Base-by-base conservation (phyloP, 139 green algal genomes). In the Spirogloea muscicola region DNA sequence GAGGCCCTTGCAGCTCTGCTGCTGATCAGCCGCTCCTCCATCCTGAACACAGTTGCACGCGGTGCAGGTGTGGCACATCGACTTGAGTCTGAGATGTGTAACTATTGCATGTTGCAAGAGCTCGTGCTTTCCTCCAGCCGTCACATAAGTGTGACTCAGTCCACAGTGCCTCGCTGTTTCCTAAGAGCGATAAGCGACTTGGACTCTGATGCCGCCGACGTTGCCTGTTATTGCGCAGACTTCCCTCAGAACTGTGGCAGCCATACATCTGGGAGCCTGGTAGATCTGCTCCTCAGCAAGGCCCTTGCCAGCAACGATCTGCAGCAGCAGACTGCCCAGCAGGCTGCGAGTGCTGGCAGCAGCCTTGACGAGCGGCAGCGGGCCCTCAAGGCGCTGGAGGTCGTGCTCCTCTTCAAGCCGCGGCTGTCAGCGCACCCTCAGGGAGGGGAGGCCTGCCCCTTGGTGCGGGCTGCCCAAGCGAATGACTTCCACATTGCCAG, bases 331-430 rank as follows among this genome's bases (percentile, higher is more conserved):
- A n/a, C n/a, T n/a, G n/a, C n/a, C n/a, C n/a, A n/a, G n/a, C n/a
- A n/a, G n/a, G n/a, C n/a, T n/a, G n/a, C n/a, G n/a, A n/a, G n/a
- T n/a, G n/a, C 2, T 40, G 13, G 34, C 18, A 6, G 18, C 10
- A 33, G 7, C n/a, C 34, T 60, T 38, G 39, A 39, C 41, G 64
- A 67, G 37, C 1, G n/a, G 16, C 48, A n/a, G n/a, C n/a, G n/a
- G n/a, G 65, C 39, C 0, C 51, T 74, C 25, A 25, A 31, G 21
- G 21, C 65, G 44, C 44, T 74, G 65, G 65, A 74, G 52, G 65
- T 36, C n/a, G 29, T 74, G 16, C 44, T 74, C n/a, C 52, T 40
- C n/a, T 74, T 74, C 65, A 74, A 70, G 39, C 65, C 65, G 18
- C 51, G 34, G 10, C 44, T 74, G 34, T 46, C 65, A 39, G 65